Evolutionary conservation across 495 filamentous ascomycete genomes (phyloP), one percentile per base, ranked within the genome.

Genomic region (Penicillium psychrofluorescens): DNA sequence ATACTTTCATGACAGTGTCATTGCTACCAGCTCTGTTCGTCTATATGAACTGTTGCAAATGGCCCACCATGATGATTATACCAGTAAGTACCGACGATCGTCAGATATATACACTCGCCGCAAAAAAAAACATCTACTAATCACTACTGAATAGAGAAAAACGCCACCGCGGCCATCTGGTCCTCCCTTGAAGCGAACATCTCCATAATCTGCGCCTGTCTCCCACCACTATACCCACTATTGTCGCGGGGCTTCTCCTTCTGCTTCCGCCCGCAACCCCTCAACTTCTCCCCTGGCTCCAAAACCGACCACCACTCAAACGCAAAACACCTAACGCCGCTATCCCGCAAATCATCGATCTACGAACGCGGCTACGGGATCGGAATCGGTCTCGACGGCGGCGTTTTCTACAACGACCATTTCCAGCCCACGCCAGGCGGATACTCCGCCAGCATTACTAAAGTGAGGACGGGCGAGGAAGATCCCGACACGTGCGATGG

Each of bases 151-250:
- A 9, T 14, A 53, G 61, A 61, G 54, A 61, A 65, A 36, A 77
- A 77, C 54, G 64, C 73, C 40, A 50, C 66, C 29, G 66, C 70
- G 5, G 77, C 74, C 1, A 68, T 67, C 47, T 96, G 88, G 88
- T 90, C 85, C 22, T 81, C 80, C 28, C 75, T 95, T 38, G 90
- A 95, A 65, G 80, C 86, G 55, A 88, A 90, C 56, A 68, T 75
- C 9, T 80, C 87, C 35, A 90, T 95, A 46, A 80, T 90, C 46
- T 90, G 86, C 52, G 86, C 84, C 38, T 91, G 87, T 53, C 79
- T 95, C 11, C 87, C 88, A 8, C 85, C 81, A 0, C 65, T 95
- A 32, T 88, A 90, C 48, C 89, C 90, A 8, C 68, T 95, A 31
- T 68, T 88, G 40, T 78, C 83, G 14, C 77, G 76, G n/a, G 74